Conservation (phyloP, 2,329 filamentous ascomycete species). For the Rhexocercosporidium sp. region DNA sequence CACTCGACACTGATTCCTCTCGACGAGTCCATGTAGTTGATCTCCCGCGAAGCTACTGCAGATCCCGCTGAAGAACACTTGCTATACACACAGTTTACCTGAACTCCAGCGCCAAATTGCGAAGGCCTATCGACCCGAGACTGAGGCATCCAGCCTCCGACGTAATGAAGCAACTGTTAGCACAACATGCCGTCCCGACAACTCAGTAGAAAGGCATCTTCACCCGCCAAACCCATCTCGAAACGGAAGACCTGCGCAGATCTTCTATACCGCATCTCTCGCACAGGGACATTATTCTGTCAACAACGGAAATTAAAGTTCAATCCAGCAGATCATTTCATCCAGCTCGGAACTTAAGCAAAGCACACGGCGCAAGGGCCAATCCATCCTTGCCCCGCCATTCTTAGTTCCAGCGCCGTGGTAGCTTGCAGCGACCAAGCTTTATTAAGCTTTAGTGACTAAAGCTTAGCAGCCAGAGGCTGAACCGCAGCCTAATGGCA, state of each 20-base stretch:
- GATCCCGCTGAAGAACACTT: not conserved
- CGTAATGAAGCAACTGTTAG: not conserved
- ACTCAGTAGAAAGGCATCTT: not conserved
- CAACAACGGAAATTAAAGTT: not conserved
- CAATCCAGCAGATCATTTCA: not conserved
- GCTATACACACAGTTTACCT: not conserved
- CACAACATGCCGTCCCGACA: not conserved
- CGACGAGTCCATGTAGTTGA: not conserved
- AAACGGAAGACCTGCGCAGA: not conserved
- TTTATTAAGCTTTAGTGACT: not conserved
- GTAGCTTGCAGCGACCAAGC: constrained; percentile 1
- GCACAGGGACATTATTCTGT: not conserved
- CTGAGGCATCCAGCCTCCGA: not conserved
- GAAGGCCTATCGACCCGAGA: not conserved
- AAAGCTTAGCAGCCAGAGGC: not conserved
- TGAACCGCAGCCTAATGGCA: not conserved
- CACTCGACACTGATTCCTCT: not conserved
- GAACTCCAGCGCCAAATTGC: not conserved
- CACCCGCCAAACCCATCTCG: not conserved
- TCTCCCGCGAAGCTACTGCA: not conserved
- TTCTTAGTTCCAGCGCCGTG: not conserved
- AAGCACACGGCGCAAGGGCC: not conserved
- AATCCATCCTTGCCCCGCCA: not conserved
- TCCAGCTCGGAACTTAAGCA: not conserved
- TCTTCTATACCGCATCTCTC: not conserved